Evolutionary conservation across 495 filamentous ascomycete genomes (phyloP).

Genomic region (Tuber brumale): DNA sequence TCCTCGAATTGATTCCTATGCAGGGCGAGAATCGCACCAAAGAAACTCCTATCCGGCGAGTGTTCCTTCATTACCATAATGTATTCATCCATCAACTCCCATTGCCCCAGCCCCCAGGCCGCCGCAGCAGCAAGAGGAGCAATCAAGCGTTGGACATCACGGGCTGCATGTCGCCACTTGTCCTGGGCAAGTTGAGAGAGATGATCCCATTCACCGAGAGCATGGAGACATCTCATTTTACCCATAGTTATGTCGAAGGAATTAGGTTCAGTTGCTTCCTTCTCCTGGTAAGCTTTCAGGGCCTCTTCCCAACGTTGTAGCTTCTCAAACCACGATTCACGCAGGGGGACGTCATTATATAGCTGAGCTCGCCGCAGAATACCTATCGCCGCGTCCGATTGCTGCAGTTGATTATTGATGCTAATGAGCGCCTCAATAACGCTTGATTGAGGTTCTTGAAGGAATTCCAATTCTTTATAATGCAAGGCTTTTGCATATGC

Average conservation of each 20-base stretch:
- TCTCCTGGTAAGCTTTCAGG: slow-evolving; percentile 77
- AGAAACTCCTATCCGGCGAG: slow-evolving; percentile 92
- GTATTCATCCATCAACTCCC: slow-evolving; percentile 97
- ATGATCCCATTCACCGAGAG: slow-evolving; percentile 92
- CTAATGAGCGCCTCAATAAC: slow-evolving; percentile 95
- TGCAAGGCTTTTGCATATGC: slow-evolving; percentile 96
- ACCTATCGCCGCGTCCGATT: slow-evolving; percentile 94
- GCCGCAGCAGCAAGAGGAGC: slow-evolving; percentile 90
- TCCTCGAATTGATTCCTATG: slow-evolving; percentile 93
- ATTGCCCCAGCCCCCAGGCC: slow-evolving; percentile 94
- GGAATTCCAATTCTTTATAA: slow-evolving; percentile 97
- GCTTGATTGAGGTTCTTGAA: slow-evolving; percentile 91
- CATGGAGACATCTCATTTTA: slow-evolving; percentile 98
- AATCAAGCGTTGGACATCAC: slow-evolving; percentile 78
- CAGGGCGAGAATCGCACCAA: slow-evolving; percentile 86
- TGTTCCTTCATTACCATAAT: slow-evolving; percentile 86
- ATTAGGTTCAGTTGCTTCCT: slow-evolving; percentile 57
- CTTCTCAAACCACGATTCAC: slow-evolving; percentile 98
- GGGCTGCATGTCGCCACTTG: slow-evolving; percentile 79
- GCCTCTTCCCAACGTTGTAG: slow-evolving; percentile 97
- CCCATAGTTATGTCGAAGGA: slow-evolving; percentile 94
- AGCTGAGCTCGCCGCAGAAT: slow-evolving; percentile 90
- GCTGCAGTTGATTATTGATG: slow-evolving; percentile 97
- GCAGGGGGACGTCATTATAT: slow-evolving; percentile 82
- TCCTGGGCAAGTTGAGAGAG: slow-evolving; percentile 81